These are phyloP conservation scores for Cyberlindnera lachancei DNA, from an alignment of 805 yeast species.

Conservation along the genomic window DNA sequence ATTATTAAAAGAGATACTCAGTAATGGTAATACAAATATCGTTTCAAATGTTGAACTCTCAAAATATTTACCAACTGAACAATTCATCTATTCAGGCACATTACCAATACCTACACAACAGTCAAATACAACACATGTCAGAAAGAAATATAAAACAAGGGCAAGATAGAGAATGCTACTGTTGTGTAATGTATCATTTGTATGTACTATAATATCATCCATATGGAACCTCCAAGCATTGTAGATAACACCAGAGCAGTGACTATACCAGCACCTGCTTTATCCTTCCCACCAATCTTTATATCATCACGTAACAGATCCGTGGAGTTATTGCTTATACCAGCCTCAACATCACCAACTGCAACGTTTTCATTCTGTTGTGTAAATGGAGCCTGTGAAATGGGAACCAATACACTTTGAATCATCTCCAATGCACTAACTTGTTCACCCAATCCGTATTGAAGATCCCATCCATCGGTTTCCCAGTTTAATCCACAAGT, in stretches of 20 bases:
- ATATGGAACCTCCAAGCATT: slow-evolving; percentile 57
- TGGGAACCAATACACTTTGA: slow-evolving; percentile 35
- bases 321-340: slow-evolving; percentile 32
- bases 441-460: slow-evolving; percentile 72
- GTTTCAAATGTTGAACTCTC: slow-evolving; percentile 26
- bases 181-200: too few species aligned
- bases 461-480: slow-evolving; percentile 50
- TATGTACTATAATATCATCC: slow-evolving; percentile 79
- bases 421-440: slow-evolving; percentile 63
- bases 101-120: slow-evolving; percentile 57
- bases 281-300: slow-evolving; percentile 50
- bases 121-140: slow-evolving; percentile 6
- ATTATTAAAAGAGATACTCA: slow-evolving; percentile 37
- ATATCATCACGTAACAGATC: slow-evolving; percentile 30
- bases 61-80: slow-evolving; percentile 56
- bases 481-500: slow-evolving; percentile 74
- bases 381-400: slow-evolving; percentile 45
- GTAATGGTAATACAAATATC: slow-evolving; percentile 29
- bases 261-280: slow-evolving; percentile 81
- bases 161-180: slow-evolving; percentile 9
- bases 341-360: slow-evolving; percentile 45
- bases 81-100: slow-evolving; percentile 68
- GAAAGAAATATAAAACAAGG: slow-evolving; percentile 18
- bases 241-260: slow-evolving; percentile 63
- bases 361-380: slow-evolving; percentile 43